Evolutionary conservation across 2,329 filamentous ascomycete genomes (phyloP).

Genomic region (Madurella fahalii): DNA sequence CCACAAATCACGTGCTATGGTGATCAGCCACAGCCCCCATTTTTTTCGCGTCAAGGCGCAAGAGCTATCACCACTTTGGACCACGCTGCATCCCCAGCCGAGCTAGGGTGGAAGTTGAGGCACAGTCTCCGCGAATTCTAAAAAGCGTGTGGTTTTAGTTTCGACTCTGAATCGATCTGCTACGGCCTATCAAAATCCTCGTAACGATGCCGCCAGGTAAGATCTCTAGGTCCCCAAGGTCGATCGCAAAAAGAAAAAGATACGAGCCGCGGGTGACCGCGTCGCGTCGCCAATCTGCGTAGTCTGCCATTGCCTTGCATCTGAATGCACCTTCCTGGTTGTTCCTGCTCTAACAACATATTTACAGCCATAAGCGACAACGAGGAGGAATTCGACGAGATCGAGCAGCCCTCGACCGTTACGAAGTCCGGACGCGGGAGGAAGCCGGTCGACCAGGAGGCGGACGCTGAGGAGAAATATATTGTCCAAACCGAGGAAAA

Average conservation of each 20-base stretch:
- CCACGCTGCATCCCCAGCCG: neutral
- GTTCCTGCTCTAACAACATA: neutral
- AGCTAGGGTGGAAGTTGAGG: neutral
- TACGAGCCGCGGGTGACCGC: constrained; percentile 1
- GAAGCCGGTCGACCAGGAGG: constrained; percentile 22
- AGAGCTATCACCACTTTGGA: constrained; percentile 6
- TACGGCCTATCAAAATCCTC: neutral
- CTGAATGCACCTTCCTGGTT: neutral
- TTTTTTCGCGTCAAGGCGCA: constrained; percentile 3
- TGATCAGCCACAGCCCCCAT: constrained; percentile 5
- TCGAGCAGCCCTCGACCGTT: neutral
- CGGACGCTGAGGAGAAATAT: constrained; percentile 25
- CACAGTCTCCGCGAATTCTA: neutral
- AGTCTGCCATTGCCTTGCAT: too few species aligned
- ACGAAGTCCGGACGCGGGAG: neutral
- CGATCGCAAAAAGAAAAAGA: neutral
- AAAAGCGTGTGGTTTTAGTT: too few species aligned
- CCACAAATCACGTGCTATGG: too few species aligned
- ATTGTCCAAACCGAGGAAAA: constrained; percentile 21
- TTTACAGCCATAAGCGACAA: constrained; percentile 38
- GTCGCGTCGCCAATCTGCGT: constrained; percentile 13
- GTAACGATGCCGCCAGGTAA: constrained; percentile 26
- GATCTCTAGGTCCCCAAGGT: neutral
- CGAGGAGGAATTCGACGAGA: constrained; percentile 36
- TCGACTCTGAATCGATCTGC: too few species aligned